Percentiles rank a stretch among this genome's conserved stretches.
Evolutionary conservation across 2,329 filamentous ascomycete species (phyloP).

Genomic region (Fusarium sp.): DNA sequence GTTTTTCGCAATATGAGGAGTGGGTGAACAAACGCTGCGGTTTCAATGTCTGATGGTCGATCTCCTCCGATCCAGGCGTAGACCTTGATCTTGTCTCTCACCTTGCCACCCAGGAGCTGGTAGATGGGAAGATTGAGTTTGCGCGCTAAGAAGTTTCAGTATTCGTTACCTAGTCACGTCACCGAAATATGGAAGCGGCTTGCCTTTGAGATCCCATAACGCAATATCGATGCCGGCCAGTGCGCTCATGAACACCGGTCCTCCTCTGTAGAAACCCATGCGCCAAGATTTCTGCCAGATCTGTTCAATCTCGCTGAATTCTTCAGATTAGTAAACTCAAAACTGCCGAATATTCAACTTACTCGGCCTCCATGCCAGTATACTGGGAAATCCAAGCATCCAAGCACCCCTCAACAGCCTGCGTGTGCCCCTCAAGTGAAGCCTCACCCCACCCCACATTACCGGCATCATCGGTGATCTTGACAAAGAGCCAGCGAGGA

Average conservation of each 20-base stretch:
- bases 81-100: slow-evolving; percentile 76
- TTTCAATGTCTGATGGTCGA: slow-evolving; percentile 73
- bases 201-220: slow-evolving; percentile 80
- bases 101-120: slow-evolving; percentile 79
- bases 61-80: slow-evolving; percentile 86
- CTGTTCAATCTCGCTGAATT: slow-evolving; percentile 77
- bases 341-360: too few relatives aligned
- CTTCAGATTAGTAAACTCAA: too few relatives aligned
- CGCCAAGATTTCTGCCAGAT: slow-evolving; percentile 83
- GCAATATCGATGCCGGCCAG: slow-evolving; percentile 83
- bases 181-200: fast-evolving
- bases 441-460: slow-evolving; percentile 80
- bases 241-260: slow-evolving; percentile 84
- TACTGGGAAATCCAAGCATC: slow-evolving; percentile 74
- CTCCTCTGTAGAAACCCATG: slow-evolving; percentile 80
- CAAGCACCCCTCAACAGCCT: slow-evolving; percentile 79
- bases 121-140: slow-evolving; percentile 75
- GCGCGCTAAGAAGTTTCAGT: slow-evolving; percentile 49
- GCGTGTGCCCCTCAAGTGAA: slow-evolving; percentile 78
- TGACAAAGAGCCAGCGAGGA: slow-evolving; percentile 83
- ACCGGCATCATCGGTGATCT: slow-evolving; percentile 75
- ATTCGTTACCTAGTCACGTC: too few relatives aligned
- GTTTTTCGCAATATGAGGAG: fast-evolving
- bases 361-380: slow-evolving; percentile 78
- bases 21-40: slow-evolving; percentile 63